A percentile compares a stretch with the other conserved stretches of the same genome.
Evolutionary conservation across 2,329 filamentous ascomycete genomes (phyloP).

Genomic region (Lasiodiplodia theobromae): DNA sequence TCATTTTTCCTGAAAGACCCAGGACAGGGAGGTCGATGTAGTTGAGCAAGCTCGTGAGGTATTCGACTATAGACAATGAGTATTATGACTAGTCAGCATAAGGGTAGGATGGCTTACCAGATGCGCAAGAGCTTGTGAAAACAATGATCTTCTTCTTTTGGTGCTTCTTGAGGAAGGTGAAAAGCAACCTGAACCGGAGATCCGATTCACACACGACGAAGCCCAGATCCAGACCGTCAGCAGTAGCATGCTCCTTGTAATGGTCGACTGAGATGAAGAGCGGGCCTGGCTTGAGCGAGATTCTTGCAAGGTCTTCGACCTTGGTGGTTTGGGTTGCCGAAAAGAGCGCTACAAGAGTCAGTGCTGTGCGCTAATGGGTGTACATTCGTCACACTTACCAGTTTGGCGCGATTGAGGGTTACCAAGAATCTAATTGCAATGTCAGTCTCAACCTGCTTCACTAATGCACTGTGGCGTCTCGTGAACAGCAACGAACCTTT

Average conservation of each 20-base stretch:
- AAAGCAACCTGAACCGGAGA: slow-evolving; percentile 79
- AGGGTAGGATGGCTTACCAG: slow-evolving; percentile 78
- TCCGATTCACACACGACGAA: slow-evolving; percentile 94
- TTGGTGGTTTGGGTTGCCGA: slow-evolving; percentile 98
- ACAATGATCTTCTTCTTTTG: slow-evolving; percentile 98
- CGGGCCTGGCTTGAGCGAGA: slow-evolving; percentile 88
- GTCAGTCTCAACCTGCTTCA: not conserved
- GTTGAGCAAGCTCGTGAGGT: slow-evolving; percentile 91
- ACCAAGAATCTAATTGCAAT: not conserved
- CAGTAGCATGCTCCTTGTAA: slow-evolving; percentile 86
- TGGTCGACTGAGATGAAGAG: slow-evolving; percentile 98
- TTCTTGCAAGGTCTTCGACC: slow-evolving; percentile 93
- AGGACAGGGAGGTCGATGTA: slow-evolving; percentile 94
- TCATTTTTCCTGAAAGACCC: slow-evolving; percentile 89
- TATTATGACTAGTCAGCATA: slow-evolving; percentile 72
- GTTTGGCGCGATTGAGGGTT: slow-evolving; percentile 9
- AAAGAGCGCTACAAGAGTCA: slow-evolving; percentile 80
- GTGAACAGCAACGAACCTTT: slow-evolving; percentile 69
- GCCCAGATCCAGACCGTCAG: slow-evolving; percentile 92
- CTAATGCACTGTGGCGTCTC: not conserved
- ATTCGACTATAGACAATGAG: slow-evolving; percentile 68
- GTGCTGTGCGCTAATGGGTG: slow-evolving; percentile 57
- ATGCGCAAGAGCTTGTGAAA: slow-evolving; percentile 61
- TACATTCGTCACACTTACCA: slow-evolving; percentile 49
- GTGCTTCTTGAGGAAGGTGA: slow-evolving; percentile 92